These are phyloP conservation scores for Schizonepeta tenuifolia DNA, from an alignment of 257 asterid genomes.

Conservation along the genomic window DNA sequence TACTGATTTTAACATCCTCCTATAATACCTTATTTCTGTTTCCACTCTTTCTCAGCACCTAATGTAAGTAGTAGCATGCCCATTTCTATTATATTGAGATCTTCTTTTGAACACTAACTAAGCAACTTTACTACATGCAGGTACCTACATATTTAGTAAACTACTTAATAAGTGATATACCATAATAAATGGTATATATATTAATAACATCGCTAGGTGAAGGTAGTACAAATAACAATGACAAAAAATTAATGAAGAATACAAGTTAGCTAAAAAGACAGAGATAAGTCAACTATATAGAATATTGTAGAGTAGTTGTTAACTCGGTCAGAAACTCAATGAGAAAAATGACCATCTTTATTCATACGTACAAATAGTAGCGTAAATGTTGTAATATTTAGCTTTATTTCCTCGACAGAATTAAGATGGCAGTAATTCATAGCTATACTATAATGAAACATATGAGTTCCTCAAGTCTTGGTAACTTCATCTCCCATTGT, in stretches of 20 bases:
- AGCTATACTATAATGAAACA: background rate
- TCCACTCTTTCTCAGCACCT: background rate
- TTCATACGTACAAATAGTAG: background rate
- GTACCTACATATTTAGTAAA: background rate
- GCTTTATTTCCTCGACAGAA: background rate
- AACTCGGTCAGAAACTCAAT: background rate
- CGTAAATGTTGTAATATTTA: background rate
- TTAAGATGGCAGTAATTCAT: background rate
- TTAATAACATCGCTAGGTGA: background rate
- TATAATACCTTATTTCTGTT: background rate
- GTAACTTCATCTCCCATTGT: background rate
- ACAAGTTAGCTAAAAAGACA: background rate
- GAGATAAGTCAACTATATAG: background rate
- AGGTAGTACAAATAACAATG: background rate
- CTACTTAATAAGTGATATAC: background rate
- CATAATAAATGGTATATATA: background rate
- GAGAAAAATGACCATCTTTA: background rate
- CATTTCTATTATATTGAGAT: background rate
- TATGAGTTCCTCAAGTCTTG: background rate
- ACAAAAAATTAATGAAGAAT: background rate
- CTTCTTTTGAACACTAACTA: background rate
- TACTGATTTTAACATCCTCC: background rate
- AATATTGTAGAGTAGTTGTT: background rate
- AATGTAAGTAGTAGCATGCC: conserved; percentile 9
- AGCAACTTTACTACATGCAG: background rate